Base-by-base conservation (phyloP, 169 alveolate species). In the Babesia divergens region DNA sequence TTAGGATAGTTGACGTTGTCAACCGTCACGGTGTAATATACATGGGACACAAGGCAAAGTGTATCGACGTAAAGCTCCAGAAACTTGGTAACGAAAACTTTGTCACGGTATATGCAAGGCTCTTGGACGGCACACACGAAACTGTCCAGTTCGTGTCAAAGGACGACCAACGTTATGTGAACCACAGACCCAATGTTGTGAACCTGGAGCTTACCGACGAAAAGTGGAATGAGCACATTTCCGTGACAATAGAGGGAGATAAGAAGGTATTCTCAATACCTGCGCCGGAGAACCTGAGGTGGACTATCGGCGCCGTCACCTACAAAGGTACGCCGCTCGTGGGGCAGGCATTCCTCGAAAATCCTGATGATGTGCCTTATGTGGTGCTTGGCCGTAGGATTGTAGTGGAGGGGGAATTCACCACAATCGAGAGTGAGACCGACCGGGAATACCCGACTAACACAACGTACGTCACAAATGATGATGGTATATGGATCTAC, bases 241-340 rank as follows among this genome's bases (percentile, higher is more conserved):
- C 14, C 29, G 72, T 62, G 16, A 5, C 59, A 13, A 24, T 1
- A 0, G 59, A 24, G 18, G 43, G 59, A 1, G 31, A 20, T 37
- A 47, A 7, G 51, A 62, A 43, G 49, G 28, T 29, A 20, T 62
- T 46, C 49, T 29, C 72, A 6, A 46, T 62, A 1, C 72, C 60
- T 8, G 5, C 72, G 24, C 72, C 72, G 5, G 18, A 62, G 60
- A 62, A 62, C 72, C 43, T 62, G 18, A 44, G 28, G 29, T 62
- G 35, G 51, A 44, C 72, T 60, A 62, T 62, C 51, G 72, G 72
- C 28, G 72, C 72, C 0, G 72, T 62, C 40, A 44, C 60, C 5
- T 62, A 62, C 72, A 47, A 44, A 13, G 24, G 24, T 16, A 26
- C 43, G 40, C 20, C 18, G n/a, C 47, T 62, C 24, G 72, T 46